These are phyloP conservation scores for Xylaria longipes DNA, from an alignment of 495 filamentous ascomycete genomes.

Conservation along the genomic window DNA sequence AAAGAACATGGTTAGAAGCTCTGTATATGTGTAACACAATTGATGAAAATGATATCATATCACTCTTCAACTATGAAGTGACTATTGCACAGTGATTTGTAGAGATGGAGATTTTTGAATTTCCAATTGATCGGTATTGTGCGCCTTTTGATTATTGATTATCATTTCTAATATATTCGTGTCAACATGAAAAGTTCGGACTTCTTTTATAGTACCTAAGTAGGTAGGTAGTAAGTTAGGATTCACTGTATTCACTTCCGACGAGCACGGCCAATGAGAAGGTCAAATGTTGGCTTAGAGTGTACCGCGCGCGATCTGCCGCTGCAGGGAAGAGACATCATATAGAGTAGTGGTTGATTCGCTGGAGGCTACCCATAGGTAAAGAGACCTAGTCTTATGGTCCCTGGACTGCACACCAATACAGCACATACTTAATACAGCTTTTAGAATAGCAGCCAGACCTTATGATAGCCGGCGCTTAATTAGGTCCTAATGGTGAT, in stretches of 20 bases:
- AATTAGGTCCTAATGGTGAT: neutral
- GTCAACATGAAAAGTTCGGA: neutral
- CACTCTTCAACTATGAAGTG: neutral
- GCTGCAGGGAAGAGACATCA: neutral
- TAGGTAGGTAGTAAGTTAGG: neutral
- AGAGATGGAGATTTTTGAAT: neutral
- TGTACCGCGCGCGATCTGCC: slow-evolving; percentile 17
- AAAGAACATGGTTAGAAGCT: slow-evolving; percentile 3
- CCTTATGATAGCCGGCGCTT: neutral
- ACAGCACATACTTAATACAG: neutral
- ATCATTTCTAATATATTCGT: neutral
- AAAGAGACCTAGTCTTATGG: neutral
- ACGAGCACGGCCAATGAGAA: neutral
- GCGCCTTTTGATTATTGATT: neutral
- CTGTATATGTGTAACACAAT: neutral
- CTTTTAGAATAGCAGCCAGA: neutral
- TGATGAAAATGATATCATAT: neutral
- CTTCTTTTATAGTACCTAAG: neutral
- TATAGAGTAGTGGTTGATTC: slow-evolving; percentile 13
- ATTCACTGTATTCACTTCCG: neutral
- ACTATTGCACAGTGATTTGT: neutral
- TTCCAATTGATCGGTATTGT: neutral
- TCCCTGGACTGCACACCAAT: neutral
- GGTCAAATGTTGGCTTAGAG: neutral
- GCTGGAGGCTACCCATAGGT: neutral